Conservation (phyloP, 805 yeast genomes). For the Wickerhamiella vanderwaltii region DNA sequence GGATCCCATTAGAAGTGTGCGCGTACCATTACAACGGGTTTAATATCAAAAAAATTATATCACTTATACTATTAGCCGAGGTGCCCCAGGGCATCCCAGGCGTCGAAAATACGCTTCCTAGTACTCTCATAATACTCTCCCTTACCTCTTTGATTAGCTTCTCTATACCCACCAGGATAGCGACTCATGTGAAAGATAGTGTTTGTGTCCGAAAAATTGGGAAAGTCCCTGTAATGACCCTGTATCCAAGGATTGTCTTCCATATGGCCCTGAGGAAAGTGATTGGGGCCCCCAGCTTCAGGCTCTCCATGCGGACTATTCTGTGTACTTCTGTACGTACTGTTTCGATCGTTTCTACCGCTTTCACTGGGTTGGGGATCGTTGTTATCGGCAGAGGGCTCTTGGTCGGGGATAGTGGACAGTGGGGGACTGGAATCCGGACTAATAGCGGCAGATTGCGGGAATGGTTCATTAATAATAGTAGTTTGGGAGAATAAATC, state of each 20-base stretch:
- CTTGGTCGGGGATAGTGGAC: background rate
- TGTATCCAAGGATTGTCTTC: too few species aligned
- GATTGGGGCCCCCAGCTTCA: background rate
- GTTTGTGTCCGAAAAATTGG: background rate
- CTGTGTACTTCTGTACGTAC: background rate
- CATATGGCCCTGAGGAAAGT: background rate
- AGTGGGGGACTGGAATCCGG: background rate
- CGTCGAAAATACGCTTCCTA: background rate
- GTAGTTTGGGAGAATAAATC: too few species aligned
- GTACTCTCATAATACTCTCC: background rate
- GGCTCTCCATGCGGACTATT: background rate
- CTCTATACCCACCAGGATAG: background rate
- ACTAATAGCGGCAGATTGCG: background rate
- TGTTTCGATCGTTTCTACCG: background rate
- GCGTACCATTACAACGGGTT: too few species aligned
- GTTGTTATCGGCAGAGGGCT: background rate
- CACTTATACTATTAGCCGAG: too few species aligned
- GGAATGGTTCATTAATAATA: too few species aligned
- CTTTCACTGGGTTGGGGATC: background rate
- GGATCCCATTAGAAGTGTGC: too few species aligned
- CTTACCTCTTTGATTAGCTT: background rate
- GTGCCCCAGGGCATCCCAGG: background rate
- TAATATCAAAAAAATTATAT: too few species aligned
- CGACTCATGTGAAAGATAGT: background rate
- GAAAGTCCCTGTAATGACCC: background rate